Evolutionary conservation across 345 rosid species (phyloP), one percentile per base, ranked within the genome.

Genomic region (Populus tremula): DNA sequence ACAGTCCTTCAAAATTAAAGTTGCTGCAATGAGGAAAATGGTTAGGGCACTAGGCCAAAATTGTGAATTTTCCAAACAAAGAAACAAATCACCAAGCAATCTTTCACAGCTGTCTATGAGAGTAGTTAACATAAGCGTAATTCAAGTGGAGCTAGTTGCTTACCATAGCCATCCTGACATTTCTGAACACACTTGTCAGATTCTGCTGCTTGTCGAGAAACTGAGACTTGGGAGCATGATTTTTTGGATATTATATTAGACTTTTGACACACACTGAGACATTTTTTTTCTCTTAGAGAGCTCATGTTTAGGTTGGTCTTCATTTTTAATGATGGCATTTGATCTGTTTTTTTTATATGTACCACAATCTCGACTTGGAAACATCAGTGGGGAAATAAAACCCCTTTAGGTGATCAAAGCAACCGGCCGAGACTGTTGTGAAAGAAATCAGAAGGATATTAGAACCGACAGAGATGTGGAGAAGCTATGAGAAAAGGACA

Each of bases 241-340:
- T 73, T 81, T 77, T 90, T 90, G 68, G 88, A 86, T 80, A 90
- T 87, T 70, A 80, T 68, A 76, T 82, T 81, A 67, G 94, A 90
- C 77, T 82, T 87, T 43, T 80, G 84, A 71, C 91, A 84, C 72
- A 90, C 90, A 73, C 77, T 82, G 69, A 87, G 91, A 82, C 87
- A 83, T 59, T 76, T 82, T 67, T 82, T 89, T 84, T 86, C 92
- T 79, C 84, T 78, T 79, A 82, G 62, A 75, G 88, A 77, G 64
- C 82, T 83, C 38, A 69, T 70, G 85, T 84, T 82, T 72, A 77
- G 62, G 76, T 85, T 90, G 84, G 87, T 73, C 88, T 89, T 89
- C 92, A 90, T 89, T 84, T 85, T 87, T 83, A 85, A 49, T n/a
- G 91, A 82, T 87, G 94, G 94, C 94, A 90, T 90, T 89, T 89